phyloP scores from a whole-genome alignment of 148 eudicot species.

The Rhododendron vialii region DNA sequence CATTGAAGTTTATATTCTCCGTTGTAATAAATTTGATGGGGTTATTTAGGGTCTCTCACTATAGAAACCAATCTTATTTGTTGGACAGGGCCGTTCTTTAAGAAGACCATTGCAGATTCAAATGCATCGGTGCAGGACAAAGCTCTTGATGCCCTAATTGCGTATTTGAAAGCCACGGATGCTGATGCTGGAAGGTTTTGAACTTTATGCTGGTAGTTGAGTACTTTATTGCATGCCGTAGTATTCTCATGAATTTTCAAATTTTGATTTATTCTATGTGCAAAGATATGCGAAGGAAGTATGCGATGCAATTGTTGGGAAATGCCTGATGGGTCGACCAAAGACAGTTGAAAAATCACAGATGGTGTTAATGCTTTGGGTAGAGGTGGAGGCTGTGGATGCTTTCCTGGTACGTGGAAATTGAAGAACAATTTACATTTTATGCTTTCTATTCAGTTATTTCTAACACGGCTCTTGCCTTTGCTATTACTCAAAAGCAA shows the following conservation, averaged over 20 bases:
- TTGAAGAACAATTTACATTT: neutral
- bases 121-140: slow-evolving; percentile 95
- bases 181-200: no score
- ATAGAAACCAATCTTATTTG: neutral
- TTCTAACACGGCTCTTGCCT: no score
- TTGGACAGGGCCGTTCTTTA: slow-evolving; percentile 59
- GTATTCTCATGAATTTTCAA: no score
- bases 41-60: no score
- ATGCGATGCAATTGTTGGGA: slow-evolving; percentile 80
- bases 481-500: no score
- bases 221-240: no score
- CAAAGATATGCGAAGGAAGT: slow-evolving; percentile 77
- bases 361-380: slow-evolving; percentile 73
- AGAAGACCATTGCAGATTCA: slow-evolving; percentile 76
- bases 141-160: slow-evolving; percentile 86
- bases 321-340: slow-evolving; percentile 87
- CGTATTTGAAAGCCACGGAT: slow-evolving; percentile 31
- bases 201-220: no score
- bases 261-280: no score
- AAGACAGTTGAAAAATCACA: slow-evolving; percentile 98
- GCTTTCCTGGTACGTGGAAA: slow-evolving; percentile 65
- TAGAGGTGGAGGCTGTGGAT: slow-evolving; percentile 92
- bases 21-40: no score
- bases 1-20: no score
- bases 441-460: no score